A percentile compares a stretch with the other conserved stretches of the same genome.
These are phyloP conservation scores for Dimargaris cristalligena DNA, from an alignment of 192 early-diverging fungal species.

Conservation along the genomic window DNA sequence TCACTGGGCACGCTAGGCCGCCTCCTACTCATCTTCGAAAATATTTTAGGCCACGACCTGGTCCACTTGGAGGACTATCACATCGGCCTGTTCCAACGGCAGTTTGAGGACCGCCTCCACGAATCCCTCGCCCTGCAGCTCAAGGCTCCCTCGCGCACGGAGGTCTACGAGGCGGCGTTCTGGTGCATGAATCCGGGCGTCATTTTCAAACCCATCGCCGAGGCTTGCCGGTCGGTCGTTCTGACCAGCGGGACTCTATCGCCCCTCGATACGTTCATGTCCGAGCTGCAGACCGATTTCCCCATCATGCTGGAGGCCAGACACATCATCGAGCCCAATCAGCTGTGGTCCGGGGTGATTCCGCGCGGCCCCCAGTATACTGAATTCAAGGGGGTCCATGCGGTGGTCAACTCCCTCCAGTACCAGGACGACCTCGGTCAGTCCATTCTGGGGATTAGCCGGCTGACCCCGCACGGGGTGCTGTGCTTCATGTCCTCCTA, in stretches of 20 bases:
- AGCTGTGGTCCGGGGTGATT: conserved; percentile 38
- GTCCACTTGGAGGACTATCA: neutral
- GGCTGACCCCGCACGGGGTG: conserved; percentile 24
- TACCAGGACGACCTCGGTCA: conserved; percentile 38
- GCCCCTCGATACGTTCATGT: conserved; percentile 36
- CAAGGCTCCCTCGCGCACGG: neutral
- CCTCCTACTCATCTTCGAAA: neutral
- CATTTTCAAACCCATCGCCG: conserved; percentile 14
- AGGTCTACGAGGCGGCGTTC: conserved; percentile 12
- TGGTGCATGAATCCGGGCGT: conserved; percentile 27
- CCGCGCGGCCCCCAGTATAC: conserved; percentile 25
- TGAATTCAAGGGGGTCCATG: conserved; percentile 27
- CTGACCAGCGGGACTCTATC: conserved; percentile 53
- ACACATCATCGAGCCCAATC: conserved; percentile 46
- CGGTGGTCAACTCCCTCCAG: conserved; percentile 18
- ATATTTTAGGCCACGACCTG: neutral
- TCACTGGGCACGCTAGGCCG: neutral
- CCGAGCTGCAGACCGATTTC: conserved; percentile 38
- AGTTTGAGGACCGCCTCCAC: neutral
- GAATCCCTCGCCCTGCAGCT: neutral
- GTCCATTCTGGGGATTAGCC: conserved; percentile 20
- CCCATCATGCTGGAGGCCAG: conserved; percentile 32
- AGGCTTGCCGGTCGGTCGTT: conserved; percentile 25
- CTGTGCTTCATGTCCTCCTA: conserved; percentile 30
- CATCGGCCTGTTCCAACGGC: neutral